These are phyloP conservation scores for Arachnomyces sp. DNA, from an alignment of 2,329 filamentous ascomycete species.

Conservation along the genomic window DNA sequence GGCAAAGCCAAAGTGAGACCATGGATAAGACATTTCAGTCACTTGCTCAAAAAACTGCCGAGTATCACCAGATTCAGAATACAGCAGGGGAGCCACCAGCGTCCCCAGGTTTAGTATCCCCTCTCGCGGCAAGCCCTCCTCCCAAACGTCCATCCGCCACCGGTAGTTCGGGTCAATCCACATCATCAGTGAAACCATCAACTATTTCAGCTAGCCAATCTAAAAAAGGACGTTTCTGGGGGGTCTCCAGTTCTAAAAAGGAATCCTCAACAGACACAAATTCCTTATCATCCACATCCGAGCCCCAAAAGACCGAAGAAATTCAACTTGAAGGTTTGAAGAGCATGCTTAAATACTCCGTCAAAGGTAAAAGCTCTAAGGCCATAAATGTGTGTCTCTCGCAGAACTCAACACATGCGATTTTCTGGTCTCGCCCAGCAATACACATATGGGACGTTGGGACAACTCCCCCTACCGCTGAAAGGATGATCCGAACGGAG, in stretches of 20 bases:
- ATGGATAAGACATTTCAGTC: slow-evolving; percentile 7
- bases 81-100: slow-evolving; percentile 1
- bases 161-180: neutral
- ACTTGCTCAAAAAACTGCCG: neutral
- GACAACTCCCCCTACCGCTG: slow-evolving; percentile 28
- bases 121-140: slow-evolving; percentile 1
- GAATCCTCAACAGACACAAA: slow-evolving; percentile 26
- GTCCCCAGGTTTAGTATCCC: slow-evolving; percentile 1
- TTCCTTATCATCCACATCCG: slow-evolving; percentile 29
- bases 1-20: slow-evolving; percentile 2
- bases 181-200: neutral
- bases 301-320: slow-evolving; percentile 32
- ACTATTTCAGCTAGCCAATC: neutral
- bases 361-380: slow-evolving; percentile 18
- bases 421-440: slow-evolving; percentile 34
- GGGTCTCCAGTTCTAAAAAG: neutral
- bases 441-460: slow-evolving; percentile 36
- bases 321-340: slow-evolving; percentile 29
- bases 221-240: slow-evolving; percentile 1
- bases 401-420: slow-evolving; percentile 31
- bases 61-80: slow-evolving; percentile 1
- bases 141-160: neutral
- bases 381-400: slow-evolving; percentile 31
- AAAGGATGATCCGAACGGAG: slow-evolving; percentile 27
- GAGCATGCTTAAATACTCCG: slow-evolving; percentile 18